phyloP scores from a whole-genome alignment of 306 rosid genomes.

The Quercus rubra region DNA sequence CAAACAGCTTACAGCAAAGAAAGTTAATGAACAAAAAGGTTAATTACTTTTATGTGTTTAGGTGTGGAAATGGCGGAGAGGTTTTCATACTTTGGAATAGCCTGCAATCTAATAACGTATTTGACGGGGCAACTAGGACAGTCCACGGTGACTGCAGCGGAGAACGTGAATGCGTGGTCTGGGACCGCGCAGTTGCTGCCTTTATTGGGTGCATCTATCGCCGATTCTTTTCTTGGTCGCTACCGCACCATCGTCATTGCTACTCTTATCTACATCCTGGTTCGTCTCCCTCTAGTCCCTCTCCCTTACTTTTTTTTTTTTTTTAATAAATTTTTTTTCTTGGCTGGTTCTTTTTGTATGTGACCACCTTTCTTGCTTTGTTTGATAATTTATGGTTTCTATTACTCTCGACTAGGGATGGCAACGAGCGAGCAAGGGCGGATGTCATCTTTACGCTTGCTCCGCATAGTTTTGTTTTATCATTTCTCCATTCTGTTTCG shows the following conservation, averaged over 20 bases:
- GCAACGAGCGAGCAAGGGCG: too few relatives aligned
- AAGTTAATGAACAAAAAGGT: too few relatives aligned
- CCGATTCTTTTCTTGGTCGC: constrained; percentile 42
- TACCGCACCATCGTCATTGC: constrained; percentile 33
- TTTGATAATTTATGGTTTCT: too few relatives aligned
- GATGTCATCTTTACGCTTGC: too few relatives aligned
- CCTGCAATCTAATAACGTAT: constrained; percentile 33
- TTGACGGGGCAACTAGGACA: constrained; percentile 40
- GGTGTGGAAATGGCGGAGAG: constrained; percentile 53
- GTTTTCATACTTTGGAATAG: constrained; percentile 40
- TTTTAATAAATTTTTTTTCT: too few relatives aligned
- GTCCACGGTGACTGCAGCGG: constrained; percentile 39
- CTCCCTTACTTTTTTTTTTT: neutral
- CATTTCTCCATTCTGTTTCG: too few relatives aligned
- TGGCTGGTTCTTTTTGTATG: too few relatives aligned
- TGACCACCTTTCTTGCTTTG: too few relatives aligned
- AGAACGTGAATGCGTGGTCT: constrained; percentile 37
- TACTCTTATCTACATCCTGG: constrained; percentile 41
- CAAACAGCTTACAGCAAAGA: too few relatives aligned
- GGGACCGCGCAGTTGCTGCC: constrained; percentile 38
- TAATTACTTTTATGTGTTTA: neutral
- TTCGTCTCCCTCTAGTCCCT: constrained; percentile 6
- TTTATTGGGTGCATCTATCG: constrained; percentile 41
- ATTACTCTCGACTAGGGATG: too few relatives aligned
- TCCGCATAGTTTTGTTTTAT: too few relatives aligned